A percentile compares a stretch with the other conserved stretches of the same genome.
phyloP scores from a whole-genome alignment of 169 alveolate genomes.

The Plasmodium cynomolgi region DNA sequence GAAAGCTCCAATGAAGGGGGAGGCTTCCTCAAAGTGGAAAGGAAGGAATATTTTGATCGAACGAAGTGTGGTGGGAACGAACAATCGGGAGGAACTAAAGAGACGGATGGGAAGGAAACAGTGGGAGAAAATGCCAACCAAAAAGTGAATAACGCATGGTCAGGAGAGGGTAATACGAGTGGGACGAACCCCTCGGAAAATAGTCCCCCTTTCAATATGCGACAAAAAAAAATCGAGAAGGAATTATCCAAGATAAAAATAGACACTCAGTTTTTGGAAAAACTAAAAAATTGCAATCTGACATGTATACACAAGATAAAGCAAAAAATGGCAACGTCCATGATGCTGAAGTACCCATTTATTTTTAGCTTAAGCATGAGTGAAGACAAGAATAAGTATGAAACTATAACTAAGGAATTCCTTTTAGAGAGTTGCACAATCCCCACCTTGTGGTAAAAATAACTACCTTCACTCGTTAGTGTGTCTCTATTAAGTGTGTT shows the following conservation, averaged over 20 bases:
- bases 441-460: slow-evolving; percentile 39
- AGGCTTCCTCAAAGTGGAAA: neutral
- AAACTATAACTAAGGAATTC: neutral
- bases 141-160: neutral
- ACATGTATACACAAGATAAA: slow-evolving; percentile 19
- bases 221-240: slow-evolving; percentile 18
- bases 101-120: neutral
- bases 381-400: slow-evolving; percentile 11
- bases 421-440: slow-evolving; percentile 21
- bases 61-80: neutral
- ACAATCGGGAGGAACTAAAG: neutral
- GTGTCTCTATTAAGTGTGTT: neutral
- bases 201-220: neutral
- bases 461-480: neutral
- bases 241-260: slow-evolving; percentile 53
- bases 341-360: slow-evolving; percentile 47
- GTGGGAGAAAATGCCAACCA: neutral
- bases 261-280: slow-evolving; percentile 24
- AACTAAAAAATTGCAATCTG: slow-evolving; percentile 29
- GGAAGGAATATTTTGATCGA: neutral
- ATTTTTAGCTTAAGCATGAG: slow-evolving; percentile 49
- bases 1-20: neutral
- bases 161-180: neutral
- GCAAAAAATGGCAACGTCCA: slow-evolving; percentile 44
- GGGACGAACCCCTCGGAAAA: neutral